These are phyloP conservation scores for Malassezia brasiliensis DNA, from an alignment of 1,284 basidiomycete species.

Conservation along the genomic window DNA sequence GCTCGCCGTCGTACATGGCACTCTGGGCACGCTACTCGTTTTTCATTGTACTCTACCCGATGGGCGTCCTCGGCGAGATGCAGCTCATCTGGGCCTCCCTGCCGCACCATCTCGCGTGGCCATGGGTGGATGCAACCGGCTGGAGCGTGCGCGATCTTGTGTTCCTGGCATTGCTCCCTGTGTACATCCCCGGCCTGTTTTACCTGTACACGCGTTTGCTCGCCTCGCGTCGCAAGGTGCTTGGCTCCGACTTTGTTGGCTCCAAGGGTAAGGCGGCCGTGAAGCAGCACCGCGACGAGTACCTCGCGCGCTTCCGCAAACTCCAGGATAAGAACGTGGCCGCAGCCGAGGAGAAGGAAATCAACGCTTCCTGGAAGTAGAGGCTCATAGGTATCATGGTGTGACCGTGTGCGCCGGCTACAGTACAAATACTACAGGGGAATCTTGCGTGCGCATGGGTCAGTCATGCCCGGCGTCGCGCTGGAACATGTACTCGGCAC, in stretches of 20 bases:
- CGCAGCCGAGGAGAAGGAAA: neutral
- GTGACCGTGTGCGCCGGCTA: too few relatives aligned
- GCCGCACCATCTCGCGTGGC: constrained; percentile 49
- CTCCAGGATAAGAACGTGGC: constrained; percentile 1
- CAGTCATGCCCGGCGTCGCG: constrained; percentile 3
- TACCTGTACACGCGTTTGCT: constrained; percentile 14
- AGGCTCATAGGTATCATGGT: neutral
- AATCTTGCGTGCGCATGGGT: neutral
- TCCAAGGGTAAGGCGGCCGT: constrained; percentile 9
- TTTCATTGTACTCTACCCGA: constrained; percentile 84
- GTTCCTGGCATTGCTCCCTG: constrained; percentile 7
- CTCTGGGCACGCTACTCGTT: constrained; percentile 58
- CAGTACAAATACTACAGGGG: too few relatives aligned
- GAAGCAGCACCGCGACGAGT: constrained; percentile 1
- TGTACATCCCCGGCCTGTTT: constrained; percentile 16
- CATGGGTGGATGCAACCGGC: constrained; percentile 11
- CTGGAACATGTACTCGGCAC: constrained; percentile 26
- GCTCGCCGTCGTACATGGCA: constrained; percentile 24
- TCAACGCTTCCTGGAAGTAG: neutral
- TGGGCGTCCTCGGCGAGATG: constrained; percentile 82
- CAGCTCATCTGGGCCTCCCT: constrained; percentile 69
- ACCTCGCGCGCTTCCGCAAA: constrained; percentile 6
- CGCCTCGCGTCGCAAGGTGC: constrained; percentile 16
- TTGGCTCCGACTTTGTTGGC: constrained; percentile 17
- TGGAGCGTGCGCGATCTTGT: constrained; percentile 13